Evolutionary conservation across 2,329 filamentous ascomycete species (phyloP).

Genomic region (Colletotrichum theobromicola): DNA sequence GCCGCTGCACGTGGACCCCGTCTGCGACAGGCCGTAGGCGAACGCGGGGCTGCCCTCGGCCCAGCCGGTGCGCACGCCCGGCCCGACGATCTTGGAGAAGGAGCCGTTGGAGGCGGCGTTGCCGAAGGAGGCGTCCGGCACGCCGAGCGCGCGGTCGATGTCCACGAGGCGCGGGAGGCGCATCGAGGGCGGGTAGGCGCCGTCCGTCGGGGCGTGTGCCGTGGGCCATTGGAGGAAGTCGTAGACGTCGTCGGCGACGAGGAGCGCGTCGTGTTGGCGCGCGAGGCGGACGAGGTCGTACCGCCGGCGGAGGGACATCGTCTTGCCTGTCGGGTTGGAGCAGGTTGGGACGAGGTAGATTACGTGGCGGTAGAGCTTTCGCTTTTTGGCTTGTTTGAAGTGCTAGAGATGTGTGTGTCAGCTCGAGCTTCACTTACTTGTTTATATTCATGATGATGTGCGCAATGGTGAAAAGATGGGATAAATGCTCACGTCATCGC

Average conservation of each 20-base stretch:
- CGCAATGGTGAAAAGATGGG: not conserved
- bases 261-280: constrained; percentile 78
- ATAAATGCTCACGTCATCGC: not conserved
- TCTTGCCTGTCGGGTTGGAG: constrained; percentile 85
- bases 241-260: constrained; percentile 92
- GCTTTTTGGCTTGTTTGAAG: constrained; percentile 27
- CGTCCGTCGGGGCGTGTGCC: not conserved
- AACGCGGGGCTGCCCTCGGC: constrained; percentile 70
- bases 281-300: constrained; percentile 76
- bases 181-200: constrained; percentile 33
- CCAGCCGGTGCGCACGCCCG: constrained; percentile 89
- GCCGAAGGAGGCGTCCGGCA: constrained; percentile 66
- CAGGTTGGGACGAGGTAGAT: constrained; percentile 91
- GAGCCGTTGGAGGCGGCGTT: constrained; percentile 86
- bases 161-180: constrained; percentile 80
- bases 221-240: constrained; percentile 85
- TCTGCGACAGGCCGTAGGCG: constrained; percentile 55
- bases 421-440: not conserved
- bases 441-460: not conserved
- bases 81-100: constrained; percentile 86
- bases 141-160: constrained; percentile 71
- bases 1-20: constrained; percentile 59
- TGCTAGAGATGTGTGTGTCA: not conserved
- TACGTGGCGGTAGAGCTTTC: constrained; percentile 84
- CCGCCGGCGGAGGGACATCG: constrained; percentile 75